phyloP scores from a whole-genome alignment of 192 early-diverging fungal species.

The Backusella westeae region DNA sequence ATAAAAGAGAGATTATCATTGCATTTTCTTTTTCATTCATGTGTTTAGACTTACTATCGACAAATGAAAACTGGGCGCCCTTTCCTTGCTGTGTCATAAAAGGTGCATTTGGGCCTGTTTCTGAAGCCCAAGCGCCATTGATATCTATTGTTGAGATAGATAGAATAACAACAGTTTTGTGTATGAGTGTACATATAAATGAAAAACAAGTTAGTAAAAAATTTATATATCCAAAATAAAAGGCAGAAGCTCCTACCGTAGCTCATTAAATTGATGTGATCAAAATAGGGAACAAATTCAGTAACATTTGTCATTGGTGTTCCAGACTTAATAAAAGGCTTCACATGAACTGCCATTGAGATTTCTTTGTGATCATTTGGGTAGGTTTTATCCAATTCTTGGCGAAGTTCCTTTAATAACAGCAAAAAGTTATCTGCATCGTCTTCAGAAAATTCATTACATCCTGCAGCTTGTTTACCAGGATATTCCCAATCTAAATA shows the following conservation, averaged over 20 bases:
- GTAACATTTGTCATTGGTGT: slow-evolving; percentile 48
- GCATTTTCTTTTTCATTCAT: background rate
- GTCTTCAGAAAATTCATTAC: slow-evolving; percentile 47
- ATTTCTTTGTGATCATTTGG: slow-evolving; percentile 46
- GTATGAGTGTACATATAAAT: background rate
- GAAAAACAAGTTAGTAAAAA: background rate
- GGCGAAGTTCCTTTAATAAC: slow-evolving; percentile 54
- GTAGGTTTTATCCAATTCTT: slow-evolving; percentile 42
- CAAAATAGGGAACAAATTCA: slow-evolving; percentile 50
- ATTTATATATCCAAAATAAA: background rate
- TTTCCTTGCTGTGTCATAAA: slow-evolving; percentile 35
- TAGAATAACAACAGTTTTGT: background rate
- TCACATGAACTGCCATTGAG: slow-evolving; percentile 59
- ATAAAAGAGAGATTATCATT: background rate
- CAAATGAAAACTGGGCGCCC: slow-evolving; percentile 40
- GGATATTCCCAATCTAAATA: slow-evolving; percentile 64
- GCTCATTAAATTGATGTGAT: slow-evolving; percentile 65
- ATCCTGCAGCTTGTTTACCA: slow-evolving; percentile 51
- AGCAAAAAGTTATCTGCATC: slow-evolving; percentile 57
- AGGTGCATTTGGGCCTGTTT: slow-evolving; percentile 65
- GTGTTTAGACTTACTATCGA: slow-evolving; percentile 19
- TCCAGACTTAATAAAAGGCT: slow-evolving; percentile 49
- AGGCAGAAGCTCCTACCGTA: slow-evolving; percentile 54
- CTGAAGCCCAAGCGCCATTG: slow-evolving; percentile 55
- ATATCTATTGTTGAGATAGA: slow-evolving; percentile 16